Conservation (phyloP, 202 grass and related monocot genomes). For the Panicum virgatum region DNA sequence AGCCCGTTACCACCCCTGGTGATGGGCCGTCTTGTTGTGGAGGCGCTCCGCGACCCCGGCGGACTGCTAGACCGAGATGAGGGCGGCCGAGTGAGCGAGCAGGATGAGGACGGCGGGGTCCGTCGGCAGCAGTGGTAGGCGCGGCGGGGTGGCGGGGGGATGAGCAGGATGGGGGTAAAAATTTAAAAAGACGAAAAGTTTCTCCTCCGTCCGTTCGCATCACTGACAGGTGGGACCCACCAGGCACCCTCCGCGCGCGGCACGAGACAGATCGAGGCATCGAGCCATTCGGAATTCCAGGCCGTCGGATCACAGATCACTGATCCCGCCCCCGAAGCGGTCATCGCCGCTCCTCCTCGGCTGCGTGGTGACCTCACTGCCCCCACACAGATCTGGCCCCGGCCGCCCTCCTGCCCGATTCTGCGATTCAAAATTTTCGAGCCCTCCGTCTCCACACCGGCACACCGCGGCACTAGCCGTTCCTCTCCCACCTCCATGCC, state of each 20-base stretch:
- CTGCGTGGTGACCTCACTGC: background rate
- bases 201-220: background rate
- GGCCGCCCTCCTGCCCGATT: background rate
- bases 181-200: background rate
- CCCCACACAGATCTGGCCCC: background rate
- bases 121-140: too few relatives aligned
- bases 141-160: too few relatives aligned
- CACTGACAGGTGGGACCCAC: background rate
- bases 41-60: background rate
- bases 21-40: conserved; percentile 13
- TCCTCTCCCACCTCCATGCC: conserved; percentile 24
- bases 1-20: too few relatives aligned
- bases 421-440: conserved; percentile 54
- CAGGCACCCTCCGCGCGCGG: background rate
- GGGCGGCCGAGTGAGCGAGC: background rate
- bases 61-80: background rate
- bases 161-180: too few relatives aligned
- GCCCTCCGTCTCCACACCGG: background rate
- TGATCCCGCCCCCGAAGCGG: background rate
- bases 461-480: conserved; percentile 1
- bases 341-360: background rate
- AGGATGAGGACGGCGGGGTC: background rate
- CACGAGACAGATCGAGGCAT: background rate
- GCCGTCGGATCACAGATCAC: conserved; percentile 28
- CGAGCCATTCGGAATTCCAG: too few relatives aligned